Conservation (phyloP, 371 early-diverging fungal species). For the Mucor piriformis region DNA sequence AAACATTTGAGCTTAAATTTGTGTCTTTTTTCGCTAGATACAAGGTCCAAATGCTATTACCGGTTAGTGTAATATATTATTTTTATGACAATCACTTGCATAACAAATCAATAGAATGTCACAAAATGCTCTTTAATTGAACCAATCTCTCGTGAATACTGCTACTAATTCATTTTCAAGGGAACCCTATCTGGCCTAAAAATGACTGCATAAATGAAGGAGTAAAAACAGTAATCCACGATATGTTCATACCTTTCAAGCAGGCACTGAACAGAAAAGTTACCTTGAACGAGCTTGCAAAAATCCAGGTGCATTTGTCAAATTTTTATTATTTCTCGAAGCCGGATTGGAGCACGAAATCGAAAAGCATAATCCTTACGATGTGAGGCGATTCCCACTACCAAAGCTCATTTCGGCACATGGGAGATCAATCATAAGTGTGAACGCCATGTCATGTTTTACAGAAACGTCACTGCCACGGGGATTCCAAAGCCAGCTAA, state of each 20-base stretch:
- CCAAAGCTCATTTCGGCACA: neutral
- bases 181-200: no score
- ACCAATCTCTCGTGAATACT: no score
- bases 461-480: neutral
- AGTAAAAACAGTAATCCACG: neutral
- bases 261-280: neutral
- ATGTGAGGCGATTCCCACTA: neutral
- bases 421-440: neutral
- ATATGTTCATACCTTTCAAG: neutral
- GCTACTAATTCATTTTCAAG: no score
- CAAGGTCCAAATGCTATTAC: no score
- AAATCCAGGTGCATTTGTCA: neutral
- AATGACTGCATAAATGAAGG: neutral
- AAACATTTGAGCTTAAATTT: no score
- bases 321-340: neutral
- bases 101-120: no score
- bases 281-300: neutral
- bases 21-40: no score
- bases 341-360: neutral
- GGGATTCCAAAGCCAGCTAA: neutral
- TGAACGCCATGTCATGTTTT: conserved; percentile 1
- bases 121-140: no score
- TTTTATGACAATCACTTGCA: no score
- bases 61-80: no score
- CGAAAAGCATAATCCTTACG: neutral